Evolutionary conservation across 306 rosid species (phyloP), one percentile per base, ranked within the genome.

Genomic region (Sicyos baderoa): DNA sequence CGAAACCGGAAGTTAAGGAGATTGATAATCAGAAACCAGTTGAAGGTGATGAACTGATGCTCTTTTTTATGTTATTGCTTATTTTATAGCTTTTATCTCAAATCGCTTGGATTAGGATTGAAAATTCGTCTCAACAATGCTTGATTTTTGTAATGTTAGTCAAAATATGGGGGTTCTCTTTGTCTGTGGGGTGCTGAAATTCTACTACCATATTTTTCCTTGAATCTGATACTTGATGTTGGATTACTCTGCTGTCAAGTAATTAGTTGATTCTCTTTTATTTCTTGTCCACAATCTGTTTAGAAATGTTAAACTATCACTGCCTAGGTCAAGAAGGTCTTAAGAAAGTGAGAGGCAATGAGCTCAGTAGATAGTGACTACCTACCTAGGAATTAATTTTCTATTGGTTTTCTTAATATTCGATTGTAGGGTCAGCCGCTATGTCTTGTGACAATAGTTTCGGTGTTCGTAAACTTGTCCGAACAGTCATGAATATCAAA

Each of bases 1-100:
- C 14, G 35, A 6, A n/a, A 16, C 0, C 11, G 5, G 40, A 44
- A 66, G 13, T 40, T 47, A 16, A 19, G 54, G 2, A 13, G 71
- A 4, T 13, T 66, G 54, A 66, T 6, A 9, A 22, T 66, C 54
- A 18, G 70, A 40, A 40, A 40, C 40, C 71, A 65, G 14, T 9
- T 9, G 57, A 49, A 15, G 72, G 72, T 67, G 17, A 67, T 67
- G 45, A 67, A 22, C 35, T 45, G 54, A 23, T 67, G 42, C 42
- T 67, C 1, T n/a, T 19, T 23, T 23, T n/a, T 67, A 0, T 27
- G 45, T 51, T 21, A 65, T 65, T 47, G 5, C 69, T 47, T 47
- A 0, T 22, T 47, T 29, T 66, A 18, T 35, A 35, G 42, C 6
- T 35, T 4, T 35, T 6, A 35, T 21, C 53, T 18, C 52, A 5